Evolutionary conservation across 805 yeast genomes (phyloP), one percentile per base, ranked within the genome.

Genomic region (Candida montana): DNA sequence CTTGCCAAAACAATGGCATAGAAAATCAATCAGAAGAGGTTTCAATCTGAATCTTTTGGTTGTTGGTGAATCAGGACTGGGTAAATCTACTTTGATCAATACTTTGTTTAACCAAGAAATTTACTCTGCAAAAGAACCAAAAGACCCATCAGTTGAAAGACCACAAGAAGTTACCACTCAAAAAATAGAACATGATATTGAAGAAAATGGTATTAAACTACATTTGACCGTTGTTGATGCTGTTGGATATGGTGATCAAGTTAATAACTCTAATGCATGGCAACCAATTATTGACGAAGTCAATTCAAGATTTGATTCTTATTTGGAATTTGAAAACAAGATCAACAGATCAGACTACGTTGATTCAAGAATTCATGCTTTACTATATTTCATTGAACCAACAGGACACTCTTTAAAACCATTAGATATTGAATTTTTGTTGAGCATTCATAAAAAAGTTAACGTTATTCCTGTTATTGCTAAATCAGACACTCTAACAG

Each of bases 1-100:
- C 67, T 74, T 93, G 58, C 99, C 99, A 45, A 93, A 90, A 61
- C 99, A 93, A 70, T 93, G 97, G 96, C 98, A 93, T 68, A 81
- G 96, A 67, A 88, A 85, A 65, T 83, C 95, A 2, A 78, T 88
- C 47, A 82, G 84, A 64, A 77, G 86, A 58, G 99, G 99, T 12
- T 93, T 93, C 72, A 77, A 72, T 54, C 77, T 93, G 61, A 93
- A 93, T 62, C 62, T 93, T 47, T 77, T 93, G 78, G 88, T 87
- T 44, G 95, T 90, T 48, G 95, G 95, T 52, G 95, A 87, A 68
- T 71, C 81, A 46, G 97, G 99, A 5, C 72, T 91, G 48, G 99
- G 99, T 55, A 91, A 91, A 68, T 72, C 93, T 27, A 93, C 99
- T 21, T 75, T 93, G 59, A 77, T 93, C 57, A 89, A 88, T 67